Evolutionary conservation across 331 rosid genomes (phyloP), one percentile per base, ranked within the genome.

Genomic region (Phaseolus coccineus): DNA sequence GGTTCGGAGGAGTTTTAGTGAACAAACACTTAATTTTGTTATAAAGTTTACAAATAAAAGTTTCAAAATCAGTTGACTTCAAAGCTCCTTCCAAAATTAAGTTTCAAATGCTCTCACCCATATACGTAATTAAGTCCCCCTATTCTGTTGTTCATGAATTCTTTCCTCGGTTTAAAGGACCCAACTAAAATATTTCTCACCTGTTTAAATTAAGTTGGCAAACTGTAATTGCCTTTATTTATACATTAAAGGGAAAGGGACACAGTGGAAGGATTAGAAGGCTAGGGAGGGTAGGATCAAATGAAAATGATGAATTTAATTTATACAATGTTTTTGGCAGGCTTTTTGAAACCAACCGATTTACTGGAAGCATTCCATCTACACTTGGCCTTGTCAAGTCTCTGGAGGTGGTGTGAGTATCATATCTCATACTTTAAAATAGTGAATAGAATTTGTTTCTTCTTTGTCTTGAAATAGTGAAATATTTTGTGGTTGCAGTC

Each of bases 401-500:
- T 50, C 77, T 90, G 66, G 78, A 57, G 85, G 88, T 86, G 58
- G 82, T 93, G 97, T 93, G 81, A 93, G 96, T 87, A 52, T 69
- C 77, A 24, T n/a, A 30, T 44, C 22, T 31, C 71, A 59, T 61
- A 28, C 55, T 76, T 8, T n/a, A 53, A 80, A 13, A 35, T 65
- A 19, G 19, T 47, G 55, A 50, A 14, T 40, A 30, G 22, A 77
- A 74, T 39, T 53, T 12, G 53, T 33, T 53, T 73, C 51, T 4
- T 55, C 30, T 77, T 62, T 39, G 73, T 48, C 66, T 53, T 80
- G 64, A 80, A 58, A 58, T 73, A 27, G 19, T 42, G 47, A 42
- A 40, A 40, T 9, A 42, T 71, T 80, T 42, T 59, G 63, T 69
- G 80, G 50, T 46, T 74, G 52, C 87, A 93, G 96, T 68, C 90